Evolutionary conservation across 2,329 filamentous ascomycete genomes (phyloP), one percentile per base, ranked within the genome.

Genomic region (Colletotrichum sp.): DNA sequence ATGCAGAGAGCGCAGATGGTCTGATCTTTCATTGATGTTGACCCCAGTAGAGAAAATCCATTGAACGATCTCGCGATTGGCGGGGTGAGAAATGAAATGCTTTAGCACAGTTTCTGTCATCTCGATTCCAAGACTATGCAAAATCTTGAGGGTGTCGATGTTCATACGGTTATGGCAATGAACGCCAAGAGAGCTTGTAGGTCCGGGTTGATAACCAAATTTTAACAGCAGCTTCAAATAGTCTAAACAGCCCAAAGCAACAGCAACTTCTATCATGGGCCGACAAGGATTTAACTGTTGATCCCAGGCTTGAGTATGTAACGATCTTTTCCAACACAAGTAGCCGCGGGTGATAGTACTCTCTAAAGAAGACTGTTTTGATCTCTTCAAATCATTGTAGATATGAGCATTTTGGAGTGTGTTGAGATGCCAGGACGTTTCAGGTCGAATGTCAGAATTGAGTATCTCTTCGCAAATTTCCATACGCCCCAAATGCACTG

Each of bases 41-140:
- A 44, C 18, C 3, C 36, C 36, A 0, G 8, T 8, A 5, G 36
- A 39, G 1, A 39, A 8, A 18, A 39, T 8, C 18, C 39, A 44
- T 9, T 18, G 7, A 5, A 44, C 2, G 6, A 44, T 44, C 15
- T 39, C 36, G 8, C 1, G 16, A 39, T 39, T 7, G 7, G 2
- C 2, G 36, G 2, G 2, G 2, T 1, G 2, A 7, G 5, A 6
- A 1, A 39, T 18, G 16, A 5, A 16, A 39, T 18, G 15, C 2
- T 4, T 9, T 1, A 39, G 36, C 4, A 39, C 36, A 8, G 3
- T 18, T 18, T 8, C 8, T 18, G 36, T 44, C 36, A 44, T 44
- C 36, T 44, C 8, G 16, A 44, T 18, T 13, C 36, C 36, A 18
- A 44, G 16, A 5, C 36, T 18, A 18, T 44, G 36, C 1, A 44